Conservation (phyloP, 2,329 filamentous ascomycete species). For the Ceratocystis harringtonii region DNA sequence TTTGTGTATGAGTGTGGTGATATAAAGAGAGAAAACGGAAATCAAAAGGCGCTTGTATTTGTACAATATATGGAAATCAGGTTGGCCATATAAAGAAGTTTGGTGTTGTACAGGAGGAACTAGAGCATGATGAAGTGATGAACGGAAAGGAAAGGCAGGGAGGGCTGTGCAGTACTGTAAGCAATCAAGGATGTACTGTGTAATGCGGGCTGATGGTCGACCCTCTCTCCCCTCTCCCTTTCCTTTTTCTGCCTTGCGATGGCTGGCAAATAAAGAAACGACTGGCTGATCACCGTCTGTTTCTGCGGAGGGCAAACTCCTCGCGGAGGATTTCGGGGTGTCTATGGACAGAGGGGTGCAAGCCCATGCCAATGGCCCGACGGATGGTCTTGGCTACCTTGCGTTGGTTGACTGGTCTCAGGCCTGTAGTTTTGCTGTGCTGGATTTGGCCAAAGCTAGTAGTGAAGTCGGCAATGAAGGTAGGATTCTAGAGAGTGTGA, state of each 20-base stretch:
- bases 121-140: neutral
- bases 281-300: constrained; percentile 2
- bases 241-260: no score
- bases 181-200: neutral
- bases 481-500: constrained; percentile 57
- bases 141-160: neutral
- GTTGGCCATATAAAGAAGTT: constrained; percentile 11
- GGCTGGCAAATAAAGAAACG: neutral
- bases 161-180: neutral
- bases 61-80: constrained; percentile 20
- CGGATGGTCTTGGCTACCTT: constrained; percentile 87
- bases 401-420: constrained; percentile 80
- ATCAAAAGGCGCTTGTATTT: constrained; percentile 23
- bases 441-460: constrained; percentile 74
- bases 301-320: constrained; percentile 20
- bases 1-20: neutral
- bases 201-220: neutral
- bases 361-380: constrained; percentile 71
- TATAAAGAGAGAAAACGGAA: constrained; percentile 2
- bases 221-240: neutral
- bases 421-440: constrained; percentile 56
- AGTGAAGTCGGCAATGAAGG: constrained; percentile 78
- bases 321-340: constrained; percentile 66
- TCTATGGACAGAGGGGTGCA: constrained; percentile 80
- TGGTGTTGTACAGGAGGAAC: neutral